Percentiles rank a stretch among this genome's conserved stretches.
Evolutionary conservation across 1,284 basidiomycete species (phyloP).

Genomic region (Tausonia pullulans): DNA sequence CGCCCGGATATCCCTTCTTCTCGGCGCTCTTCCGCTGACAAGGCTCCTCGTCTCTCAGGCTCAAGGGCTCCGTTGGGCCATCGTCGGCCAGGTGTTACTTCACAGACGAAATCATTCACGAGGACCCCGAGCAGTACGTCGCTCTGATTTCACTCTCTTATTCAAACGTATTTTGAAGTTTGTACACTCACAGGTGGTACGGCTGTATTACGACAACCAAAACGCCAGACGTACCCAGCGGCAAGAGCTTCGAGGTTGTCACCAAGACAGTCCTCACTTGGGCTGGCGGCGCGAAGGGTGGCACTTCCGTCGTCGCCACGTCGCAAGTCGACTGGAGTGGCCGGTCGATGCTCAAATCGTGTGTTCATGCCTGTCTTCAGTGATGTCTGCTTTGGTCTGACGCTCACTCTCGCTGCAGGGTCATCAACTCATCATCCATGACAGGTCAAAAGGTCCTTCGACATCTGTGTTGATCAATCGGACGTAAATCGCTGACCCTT

Average conservation of each 20-base stretch:
- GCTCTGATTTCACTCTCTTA: neutral
- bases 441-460: conserved; percentile 15
- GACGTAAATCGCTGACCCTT: neutral
- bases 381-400: no score
- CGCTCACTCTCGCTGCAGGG: neutral
- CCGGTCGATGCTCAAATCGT: conserved; percentile 17
- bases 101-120: conserved; percentile 14
- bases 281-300: conserved; percentile 17
- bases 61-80: conserved; percentile 12
- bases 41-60: conserved; percentile 1
- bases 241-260: conserved; percentile 20
- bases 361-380: no score
- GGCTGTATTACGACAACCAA: conserved; percentile 17
- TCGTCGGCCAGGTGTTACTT: conserved; percentile 10
- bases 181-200: conserved; percentile 14
- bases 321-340: conserved; percentile 20
- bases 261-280: conserved; percentile 20
- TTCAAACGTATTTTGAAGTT: neutral
- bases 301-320: conserved; percentile 19
- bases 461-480: neutral
- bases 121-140: conserved; percentile 14
- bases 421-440: conserved; percentile 20
- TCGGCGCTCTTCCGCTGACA: neutral
- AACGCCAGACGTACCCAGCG: conserved; percentile 22
- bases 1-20: neutral